A percentile compares a stretch with the other conserved stretches of the same genome.
Conservation (phyloP, 2,329 filamentous ascomycete genomes). For the Fusarium sp. region DNA sequence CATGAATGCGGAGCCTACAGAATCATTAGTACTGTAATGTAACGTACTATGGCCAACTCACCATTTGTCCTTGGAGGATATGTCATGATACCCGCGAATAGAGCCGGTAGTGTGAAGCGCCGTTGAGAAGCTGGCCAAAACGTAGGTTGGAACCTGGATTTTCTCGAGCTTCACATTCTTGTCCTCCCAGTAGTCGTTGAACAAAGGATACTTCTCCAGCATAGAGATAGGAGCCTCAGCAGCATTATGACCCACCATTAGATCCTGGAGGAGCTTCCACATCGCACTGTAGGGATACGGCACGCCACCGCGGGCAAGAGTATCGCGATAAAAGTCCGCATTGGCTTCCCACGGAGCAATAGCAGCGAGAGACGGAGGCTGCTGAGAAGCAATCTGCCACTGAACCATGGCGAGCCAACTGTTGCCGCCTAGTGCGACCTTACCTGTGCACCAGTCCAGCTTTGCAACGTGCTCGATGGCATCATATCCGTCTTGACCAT, state of each 20-base stretch:
- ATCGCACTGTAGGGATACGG: not conserved
- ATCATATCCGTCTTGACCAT: not conserved
- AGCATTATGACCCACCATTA: not conserved
- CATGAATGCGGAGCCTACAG: not conserved
- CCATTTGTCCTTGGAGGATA: not conserved
- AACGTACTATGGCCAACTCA: not conserved
- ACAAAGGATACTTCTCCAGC: not conserved
- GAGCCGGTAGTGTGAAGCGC: not conserved
- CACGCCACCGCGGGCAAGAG: not conserved
- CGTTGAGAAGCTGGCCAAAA: not conserved
- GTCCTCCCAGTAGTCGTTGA: not conserved
- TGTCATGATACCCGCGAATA: not conserved
- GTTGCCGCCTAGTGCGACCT: not conserved
- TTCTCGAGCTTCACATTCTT: not conserved
- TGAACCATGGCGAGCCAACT: constrained; percentile 3
- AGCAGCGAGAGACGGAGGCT: not conserved
- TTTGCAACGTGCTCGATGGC: not conserved
- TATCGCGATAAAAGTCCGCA: not conserved
- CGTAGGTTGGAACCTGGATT: not conserved
- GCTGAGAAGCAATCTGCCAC: not conserved
- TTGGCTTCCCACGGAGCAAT: not conserved
- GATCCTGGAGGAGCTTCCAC: not conserved
- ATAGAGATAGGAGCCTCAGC: not conserved
- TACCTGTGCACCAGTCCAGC: not conserved
- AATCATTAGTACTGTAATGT: not conserved